Conservation (phyloP, 306 rosid genomes). For the Rosa multiflora region DNA sequence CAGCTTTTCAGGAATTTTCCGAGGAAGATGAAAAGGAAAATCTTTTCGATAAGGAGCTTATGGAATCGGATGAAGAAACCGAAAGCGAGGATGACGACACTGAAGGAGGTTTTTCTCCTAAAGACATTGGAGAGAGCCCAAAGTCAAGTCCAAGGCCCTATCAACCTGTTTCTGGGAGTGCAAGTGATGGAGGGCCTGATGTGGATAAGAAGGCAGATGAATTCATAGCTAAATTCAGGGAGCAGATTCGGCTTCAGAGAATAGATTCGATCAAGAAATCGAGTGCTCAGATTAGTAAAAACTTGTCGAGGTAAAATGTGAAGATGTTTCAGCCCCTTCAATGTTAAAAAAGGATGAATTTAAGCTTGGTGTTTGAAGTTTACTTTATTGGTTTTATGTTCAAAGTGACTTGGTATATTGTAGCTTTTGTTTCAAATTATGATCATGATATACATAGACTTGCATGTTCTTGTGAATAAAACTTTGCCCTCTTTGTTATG, state of each 20-base stretch:
- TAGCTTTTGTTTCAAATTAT: conserved; percentile 11
- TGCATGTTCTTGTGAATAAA: conserved; percentile 8
- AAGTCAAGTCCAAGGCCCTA: conserved; percentile 24
- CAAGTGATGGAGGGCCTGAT: conserved; percentile 70
- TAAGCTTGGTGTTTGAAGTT: neutral
- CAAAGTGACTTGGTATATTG: conserved; percentile 8
- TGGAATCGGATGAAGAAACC: conserved; percentile 55
- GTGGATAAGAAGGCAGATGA: conserved; percentile 98
- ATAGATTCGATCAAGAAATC: conserved; percentile 78
- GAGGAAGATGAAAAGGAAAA: conserved; percentile 40
- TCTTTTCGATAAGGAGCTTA: conserved; percentile 30
- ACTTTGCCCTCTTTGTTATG: neutral
- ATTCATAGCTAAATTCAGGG: conserved; percentile 95
- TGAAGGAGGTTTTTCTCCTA: conserved; percentile 18
- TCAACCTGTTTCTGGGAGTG: conserved; percentile 12
- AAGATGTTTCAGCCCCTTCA: conserved; percentile 14
- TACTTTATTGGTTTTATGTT: conserved; percentile 7
- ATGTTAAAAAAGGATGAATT: neutral
- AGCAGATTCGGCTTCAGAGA: conserved; percentile 96
- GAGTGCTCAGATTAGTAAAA: conserved; percentile 52
- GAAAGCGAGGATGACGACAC: conserved; percentile 51
- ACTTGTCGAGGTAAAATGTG: conserved; percentile 51
- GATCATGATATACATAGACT: conserved; percentile 16
- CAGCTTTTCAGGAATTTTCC: conserved; percentile 15
- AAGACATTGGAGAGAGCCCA: conserved; percentile 17